phyloP scores from a whole-genome alignment of 2,329 filamentous ascomycete species.

The Corniculantispora saksenae region DNA sequence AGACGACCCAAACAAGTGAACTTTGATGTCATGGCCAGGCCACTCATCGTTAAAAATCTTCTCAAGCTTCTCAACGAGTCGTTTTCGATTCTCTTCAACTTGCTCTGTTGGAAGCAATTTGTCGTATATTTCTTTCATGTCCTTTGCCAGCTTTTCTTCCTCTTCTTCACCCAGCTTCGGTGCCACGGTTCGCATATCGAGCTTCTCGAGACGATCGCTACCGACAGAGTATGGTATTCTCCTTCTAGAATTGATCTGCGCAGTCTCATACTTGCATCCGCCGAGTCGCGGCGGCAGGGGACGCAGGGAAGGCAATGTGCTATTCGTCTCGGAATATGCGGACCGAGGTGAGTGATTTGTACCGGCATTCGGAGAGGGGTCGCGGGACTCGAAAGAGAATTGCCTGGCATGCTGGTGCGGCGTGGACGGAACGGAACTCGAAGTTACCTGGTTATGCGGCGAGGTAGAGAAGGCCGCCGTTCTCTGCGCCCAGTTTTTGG shows the following conservation, averaged over 20 bases:
- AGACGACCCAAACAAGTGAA: constrained; percentile 96
- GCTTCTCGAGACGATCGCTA: constrained; percentile 72
- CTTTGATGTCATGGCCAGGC: constrained; percentile 86
- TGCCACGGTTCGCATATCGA: constrained; percentile 72
- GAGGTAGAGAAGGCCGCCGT: constrained; percentile 31
- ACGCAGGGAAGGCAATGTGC: constrained; percentile 67
- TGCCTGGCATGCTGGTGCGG: constrained; percentile 86
- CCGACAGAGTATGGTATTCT: constrained; percentile 91
- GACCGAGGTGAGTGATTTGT: constrained; percentile 86
- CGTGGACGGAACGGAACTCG: constrained; percentile 89
- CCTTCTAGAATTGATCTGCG: constrained; percentile 75
- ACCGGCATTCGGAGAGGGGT: constrained; percentile 76
- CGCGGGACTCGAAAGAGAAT: constrained; percentile 74
- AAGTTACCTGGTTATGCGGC: constrained; percentile 52
- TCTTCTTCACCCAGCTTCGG: constrained; percentile 69
- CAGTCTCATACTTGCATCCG: constrained; percentile 87
- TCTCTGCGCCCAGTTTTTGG: constrained; percentile 34
- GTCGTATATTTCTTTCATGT: constrained; percentile 84
- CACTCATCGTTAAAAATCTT: constrained; percentile 86
- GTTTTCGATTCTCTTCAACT: constrained; percentile 73
- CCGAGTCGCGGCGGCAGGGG: constrained; percentile 60
- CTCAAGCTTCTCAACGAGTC: constrained; percentile 84
- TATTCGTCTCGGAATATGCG: constrained; percentile 84
- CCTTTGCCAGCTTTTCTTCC: constrained; percentile 72
- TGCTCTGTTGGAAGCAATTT: constrained; percentile 78